Base-by-base conservation (phyloP, 805 yeast species). In the Yamadazyma endophytica region DNA sequence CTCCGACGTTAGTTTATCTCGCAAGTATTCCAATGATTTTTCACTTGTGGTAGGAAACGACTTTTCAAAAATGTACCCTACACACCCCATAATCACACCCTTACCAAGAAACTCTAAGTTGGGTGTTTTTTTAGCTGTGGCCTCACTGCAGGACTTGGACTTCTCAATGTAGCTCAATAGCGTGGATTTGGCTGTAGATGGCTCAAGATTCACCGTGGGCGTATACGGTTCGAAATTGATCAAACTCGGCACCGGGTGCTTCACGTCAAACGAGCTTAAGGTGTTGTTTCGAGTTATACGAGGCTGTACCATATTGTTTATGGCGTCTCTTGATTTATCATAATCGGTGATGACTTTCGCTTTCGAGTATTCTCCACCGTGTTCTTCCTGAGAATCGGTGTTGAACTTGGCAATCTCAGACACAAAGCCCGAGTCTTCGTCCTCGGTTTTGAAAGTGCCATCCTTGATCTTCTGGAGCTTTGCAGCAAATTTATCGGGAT, bases 31-130 rank as follows among this genome's bases (percentile, higher is more conserved):
- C 28, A 75, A 61, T 1, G 86, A 79, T 5, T 74, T 70, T 6
- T 69, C 65, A 22, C 73, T 68, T 27, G 77, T 58, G 33, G 69
- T 70, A 17, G 62, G 63, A 46, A 80, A 78, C 42, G 77, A 77
- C 41, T 78, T 67, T 44, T 82, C 90, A 31, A 84, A 60, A 9
- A 82, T 73, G 46, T 72, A 75, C 3, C 82, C 66, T 5, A 79
- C 64, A 2, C 84, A 65, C 0, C 83, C 60, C 2, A 66, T 49
- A 2, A 80, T 63, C 4, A 79, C 64, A 5, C 73, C 56, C 34
- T 72, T 64, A 0, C 95, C 95, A 31, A 84, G 52, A 7, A 54
- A 63, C 44, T 70, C 75, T 5, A 79, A 47, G 40, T 77, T 75
- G 13, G 73, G 70, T 4, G 61, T 53, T 20, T 50, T 46, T 28